Evolutionary conservation across 2,329 filamentous ascomycete species (phyloP), one percentile per base, ranked within the genome.

Genomic region (Teratosphaeria zuluensis): DNA sequence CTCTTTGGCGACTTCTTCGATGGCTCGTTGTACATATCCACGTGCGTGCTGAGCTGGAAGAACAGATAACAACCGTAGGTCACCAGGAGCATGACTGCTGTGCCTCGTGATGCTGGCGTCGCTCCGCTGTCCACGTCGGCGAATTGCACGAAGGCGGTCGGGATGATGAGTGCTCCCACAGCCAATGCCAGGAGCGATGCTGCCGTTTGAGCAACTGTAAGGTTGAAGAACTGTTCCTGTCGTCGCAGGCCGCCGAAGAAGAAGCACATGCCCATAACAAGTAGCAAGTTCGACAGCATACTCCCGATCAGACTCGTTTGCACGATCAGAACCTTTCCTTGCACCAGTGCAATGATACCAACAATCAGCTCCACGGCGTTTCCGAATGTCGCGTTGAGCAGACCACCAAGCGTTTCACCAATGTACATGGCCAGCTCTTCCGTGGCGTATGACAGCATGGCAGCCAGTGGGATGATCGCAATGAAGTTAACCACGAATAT

Each of bases 201-300:
- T 3, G 91, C 89, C 0, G 92, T 96, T 73, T 96, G 91, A 0
- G 92, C 92, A 6, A 96, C 91, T 0, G 89, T 92, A 35, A 88
- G 84, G 77, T 96, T 96, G 81, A 96, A 97, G 73, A 84, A 86
- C 72, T 96, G 92, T 71, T 95, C 88, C 31, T 82, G 70, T 31
- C 92, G 84, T 60, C 88, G 86, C 65, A 95, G 72, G 3, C 90
- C 90, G 55, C 62, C 91, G 61, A 89, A 87, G 77, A 95, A 94
- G 79, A 95, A 96, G 71, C 87, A 94, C 84, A 92, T 95, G 58
- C 90, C 92, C 78, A 96, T 78, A 56, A 96, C 90, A 14, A 96
- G 82, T 3, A 96, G 81, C 59, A 97, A 74, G 71, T 96, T 96
- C 51, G 91, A 96, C 24, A 96, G 78, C 72, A 96, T 95, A 73